Base-by-base conservation (phyloP, 2,329 filamentous ascomycete species). In the Truncatella angustata region DNA sequence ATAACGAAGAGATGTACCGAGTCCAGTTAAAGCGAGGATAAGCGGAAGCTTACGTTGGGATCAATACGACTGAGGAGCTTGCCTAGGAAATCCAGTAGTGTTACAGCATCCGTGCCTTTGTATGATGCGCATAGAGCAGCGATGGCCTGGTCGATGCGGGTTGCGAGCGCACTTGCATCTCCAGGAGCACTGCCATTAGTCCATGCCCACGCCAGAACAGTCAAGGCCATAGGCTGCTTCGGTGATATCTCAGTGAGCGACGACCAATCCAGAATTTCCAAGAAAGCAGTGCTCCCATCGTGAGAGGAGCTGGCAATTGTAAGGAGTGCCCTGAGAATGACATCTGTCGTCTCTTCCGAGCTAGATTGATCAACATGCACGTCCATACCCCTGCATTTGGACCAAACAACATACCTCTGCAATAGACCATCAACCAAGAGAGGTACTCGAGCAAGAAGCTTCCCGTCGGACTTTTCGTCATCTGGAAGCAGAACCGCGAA, bases 401-500 rank as follows among this genome's bases (percentile, higher is more conserved):
- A 10, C 10, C 12, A 12, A 26, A 4, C 5, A 4, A 56, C 70
- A 48, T 66, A 82, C 82, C 81, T 82, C 55, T 79, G 69, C 3
- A 82, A 60, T 23, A 85, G 66, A 28, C 80, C 76, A 28, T 71
- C 70, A 4, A 83, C 72, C 2, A 88, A 67, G 24, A 74, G 69
- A 1, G 76, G 77, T 60, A 83, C 79, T 48, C 84, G 73, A 23
- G 66, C 72, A 4, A 79, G 68, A 26, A 87, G 73, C 58, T 73
- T 79, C 12, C 67, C 57, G 16, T 79, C 68, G 16, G 69, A 67
- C 37, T 69, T 70, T 4, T 70, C 70, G 3, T 72, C 67, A 4
- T 75, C 72, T 0, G 84, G 78, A 4, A 88, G 68, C 10, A 88
- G 66, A 6, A 76, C 69, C 1, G 78, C 69, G 62, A 89, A 88